phyloP scores from a whole-genome alignment of 148 eudicot species.

The Vaccinium myrtillus region DNA sequence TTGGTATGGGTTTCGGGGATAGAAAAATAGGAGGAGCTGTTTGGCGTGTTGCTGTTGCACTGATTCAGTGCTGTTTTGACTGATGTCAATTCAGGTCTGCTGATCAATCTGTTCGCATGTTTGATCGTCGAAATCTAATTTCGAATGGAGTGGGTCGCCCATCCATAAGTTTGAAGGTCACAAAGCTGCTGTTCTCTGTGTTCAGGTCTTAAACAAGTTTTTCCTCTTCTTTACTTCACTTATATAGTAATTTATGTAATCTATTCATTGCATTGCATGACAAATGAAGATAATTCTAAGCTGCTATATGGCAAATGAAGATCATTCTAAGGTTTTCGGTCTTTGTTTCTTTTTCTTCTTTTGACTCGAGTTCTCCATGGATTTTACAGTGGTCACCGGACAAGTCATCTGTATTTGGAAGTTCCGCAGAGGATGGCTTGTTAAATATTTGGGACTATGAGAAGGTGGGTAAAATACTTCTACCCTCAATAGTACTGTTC shows the following conservation, averaged over 20 bases:
- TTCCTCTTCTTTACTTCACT: neutral
- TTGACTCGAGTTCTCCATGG: constrained; percentile 6
- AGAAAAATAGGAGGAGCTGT: neutral
- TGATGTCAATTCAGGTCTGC: constrained; percentile 66
- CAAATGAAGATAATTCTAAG: too few species aligned
- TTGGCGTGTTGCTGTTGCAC: neutral
- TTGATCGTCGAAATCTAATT: constrained; percentile 75
- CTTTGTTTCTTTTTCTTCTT: neutral
- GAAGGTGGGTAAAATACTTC: constrained; percentile 42
- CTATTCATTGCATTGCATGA: too few species aligned
- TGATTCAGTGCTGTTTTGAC: neutral
- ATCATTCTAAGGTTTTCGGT: constrained; percentile 8
- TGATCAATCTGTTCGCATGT: constrained; percentile 75
- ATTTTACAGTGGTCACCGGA: constrained; percentile 87
- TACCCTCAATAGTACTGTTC: constrained; percentile 6
- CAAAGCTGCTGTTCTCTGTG: constrained; percentile 88
- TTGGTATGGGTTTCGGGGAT: neutral
- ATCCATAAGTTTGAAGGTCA: constrained; percentile 89
- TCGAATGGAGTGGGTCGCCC: constrained; percentile 62
- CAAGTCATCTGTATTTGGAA: constrained; percentile 82
- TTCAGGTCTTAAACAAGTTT: constrained; percentile 54
- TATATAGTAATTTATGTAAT: neutral
- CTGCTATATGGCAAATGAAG: neutral
- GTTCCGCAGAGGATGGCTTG: constrained; percentile 91
- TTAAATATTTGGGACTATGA: constrained; percentile 89